Evolutionary conservation across 352 stramenopile species (phyloP).

Genomic region (Phytopythium cucurbitacearum): DNA sequence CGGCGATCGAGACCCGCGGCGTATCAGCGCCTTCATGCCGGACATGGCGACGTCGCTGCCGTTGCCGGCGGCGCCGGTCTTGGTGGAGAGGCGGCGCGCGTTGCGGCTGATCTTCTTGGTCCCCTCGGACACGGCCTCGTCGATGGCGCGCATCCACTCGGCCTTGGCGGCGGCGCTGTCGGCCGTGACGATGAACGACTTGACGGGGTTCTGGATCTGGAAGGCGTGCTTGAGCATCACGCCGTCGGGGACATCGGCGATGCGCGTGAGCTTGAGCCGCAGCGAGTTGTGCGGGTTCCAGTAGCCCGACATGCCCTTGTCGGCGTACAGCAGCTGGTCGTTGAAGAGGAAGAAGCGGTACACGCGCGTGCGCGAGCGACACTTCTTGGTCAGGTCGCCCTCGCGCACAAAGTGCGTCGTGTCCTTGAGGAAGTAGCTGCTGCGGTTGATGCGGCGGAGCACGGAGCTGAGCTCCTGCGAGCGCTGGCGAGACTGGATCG

Average conservation of each 20-base stretch:
- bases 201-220: conserved; percentile 81
- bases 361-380: conserved; percentile 79
- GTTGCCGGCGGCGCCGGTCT: conserved; percentile 6
- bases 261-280: conserved; percentile 76
- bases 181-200: conserved; percentile 82
- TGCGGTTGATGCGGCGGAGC: conserved; percentile 89
- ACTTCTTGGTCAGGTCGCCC: conserved; percentile 94
- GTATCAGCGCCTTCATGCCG: conserved; percentile 52
- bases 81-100: conserved; percentile 53
- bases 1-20: conserved; percentile 25
- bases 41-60: conserved; percentile 7
- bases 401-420: conserved; percentile 93
- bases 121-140: conserved; percentile 65
- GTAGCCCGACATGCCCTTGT: conserved; percentile 71
- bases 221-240: conserved; percentile 76
- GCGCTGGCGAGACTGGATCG: conserved; percentile 77
- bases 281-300: conserved; percentile 87
- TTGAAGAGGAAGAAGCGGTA: conserved; percentile 90
- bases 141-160: conserved; percentile 81
- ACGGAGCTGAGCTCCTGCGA: conserved; percentile 84
- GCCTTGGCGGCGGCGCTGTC: conserved; percentile 59
- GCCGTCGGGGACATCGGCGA: conserved; percentile 69
- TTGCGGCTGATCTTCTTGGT: conserved; percentile 80
- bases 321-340: conserved; percentile 78
- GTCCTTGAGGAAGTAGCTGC: conserved; percentile 91